Percentiles rank a stretch among this genome's conserved stretches.
Evolutionary conservation across 352 stramenopile species (phyloP).

Genomic region (Globisporangium megalacanthum): DNA sequence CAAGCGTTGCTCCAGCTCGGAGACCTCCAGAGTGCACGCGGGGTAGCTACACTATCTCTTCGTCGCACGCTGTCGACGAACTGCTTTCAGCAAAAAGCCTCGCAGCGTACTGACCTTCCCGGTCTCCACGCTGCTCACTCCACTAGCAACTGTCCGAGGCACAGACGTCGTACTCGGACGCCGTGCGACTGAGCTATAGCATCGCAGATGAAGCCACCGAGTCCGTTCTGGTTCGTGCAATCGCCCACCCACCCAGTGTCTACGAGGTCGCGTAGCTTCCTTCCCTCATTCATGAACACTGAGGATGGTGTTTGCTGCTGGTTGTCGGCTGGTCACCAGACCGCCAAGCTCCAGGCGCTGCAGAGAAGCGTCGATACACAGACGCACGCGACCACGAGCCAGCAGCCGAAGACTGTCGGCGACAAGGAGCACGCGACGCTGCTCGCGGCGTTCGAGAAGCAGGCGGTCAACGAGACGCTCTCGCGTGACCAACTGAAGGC

Average conservation of each 20-base stretch:
- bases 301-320: background rate
- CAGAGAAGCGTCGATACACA: constrained; percentile 26
- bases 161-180: constrained; percentile 27
- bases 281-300: background rate
- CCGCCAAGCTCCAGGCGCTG: constrained; percentile 31
- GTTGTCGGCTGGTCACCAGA: constrained; percentile 17
- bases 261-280: too few species aligned
- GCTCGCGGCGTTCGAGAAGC: constrained; percentile 18
- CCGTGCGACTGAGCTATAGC: constrained; percentile 38
- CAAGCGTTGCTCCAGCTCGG: constrained; percentile 42
- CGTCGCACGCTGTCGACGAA: background rate
- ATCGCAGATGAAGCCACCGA: constrained; percentile 44
- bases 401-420: constrained; percentile 9
- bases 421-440: constrained; percentile 29
- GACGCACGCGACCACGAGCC: constrained; percentile 20
- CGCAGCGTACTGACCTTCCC: background rate
- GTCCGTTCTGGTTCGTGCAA: constrained; percentile 23
- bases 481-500: constrained; percentile 25
- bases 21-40: constrained; percentile 24
- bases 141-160: constrained; percentile 26
- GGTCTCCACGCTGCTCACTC: background rate
- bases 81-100: background rate
- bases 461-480: constrained; percentile 25
- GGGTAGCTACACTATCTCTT: constrained; percentile 16
- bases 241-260: too few species aligned